Evolutionary conservation across 1,284 basidiomycete genomes (phyloP).

Genomic region (Kwoniella shivajii): DNA sequence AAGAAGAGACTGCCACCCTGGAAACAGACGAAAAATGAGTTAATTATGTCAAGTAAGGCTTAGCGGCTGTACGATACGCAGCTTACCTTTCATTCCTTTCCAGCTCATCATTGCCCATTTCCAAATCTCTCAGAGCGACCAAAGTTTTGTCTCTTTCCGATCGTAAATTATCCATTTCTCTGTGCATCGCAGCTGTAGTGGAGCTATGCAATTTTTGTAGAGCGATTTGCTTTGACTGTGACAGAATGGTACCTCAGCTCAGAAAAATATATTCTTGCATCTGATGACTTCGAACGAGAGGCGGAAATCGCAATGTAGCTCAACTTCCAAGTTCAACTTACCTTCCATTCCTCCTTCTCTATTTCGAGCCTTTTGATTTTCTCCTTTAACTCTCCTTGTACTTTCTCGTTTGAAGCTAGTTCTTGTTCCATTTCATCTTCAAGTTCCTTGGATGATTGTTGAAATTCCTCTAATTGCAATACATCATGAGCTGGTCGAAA

Average conservation of each 20-base stretch:
- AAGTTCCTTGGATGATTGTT: constrained; percentile 84
- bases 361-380: constrained; percentile 72
- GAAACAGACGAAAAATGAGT: neutral
- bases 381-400: constrained; percentile 75
- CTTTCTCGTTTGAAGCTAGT: constrained; percentile 80
- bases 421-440: constrained; percentile 91
- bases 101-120: constrained; percentile 94
- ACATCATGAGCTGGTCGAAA: neutral
- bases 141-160: constrained; percentile 78
- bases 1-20: constrained; percentile 80
- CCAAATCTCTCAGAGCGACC: constrained; percentile 80
- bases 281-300: too few species aligned
- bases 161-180: constrained; percentile 77
- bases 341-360: constrained; percentile 93
- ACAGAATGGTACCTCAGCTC: neutral
- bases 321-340: too few species aligned
- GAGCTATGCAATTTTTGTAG: constrained; percentile 88
- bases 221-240: constrained; percentile 79
- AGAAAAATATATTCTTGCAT: neutral
- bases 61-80: neutral
- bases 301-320: too few species aligned
- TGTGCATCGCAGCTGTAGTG: constrained; percentile 62
- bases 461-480: constrained; percentile 70
- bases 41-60: neutral
- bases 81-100: constrained; percentile 77